Evolutionary conservation across 768 basidiomycete species (phyloP).

Genomic region (Boletellus ananas): DNA sequence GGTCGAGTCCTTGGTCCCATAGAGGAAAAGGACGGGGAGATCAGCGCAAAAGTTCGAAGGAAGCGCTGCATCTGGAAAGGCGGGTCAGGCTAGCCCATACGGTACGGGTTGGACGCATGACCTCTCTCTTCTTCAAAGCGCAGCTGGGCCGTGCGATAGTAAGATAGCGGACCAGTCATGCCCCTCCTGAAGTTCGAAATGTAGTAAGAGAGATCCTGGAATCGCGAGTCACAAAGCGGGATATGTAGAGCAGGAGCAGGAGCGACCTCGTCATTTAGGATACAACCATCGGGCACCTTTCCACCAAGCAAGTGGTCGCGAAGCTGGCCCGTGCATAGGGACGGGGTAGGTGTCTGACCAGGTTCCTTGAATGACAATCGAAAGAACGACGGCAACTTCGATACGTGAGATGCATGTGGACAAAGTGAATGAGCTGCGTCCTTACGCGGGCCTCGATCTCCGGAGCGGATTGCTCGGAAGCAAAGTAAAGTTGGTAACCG

Average conservation of each 20-base stretch:
- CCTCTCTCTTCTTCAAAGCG: conserved; percentile 66
- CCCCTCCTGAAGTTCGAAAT: conserved; percentile 40
- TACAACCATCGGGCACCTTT: conserved; percentile 5
- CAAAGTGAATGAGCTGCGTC: background rate
- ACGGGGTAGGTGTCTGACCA: background rate
- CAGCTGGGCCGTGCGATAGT: conserved; percentile 59
- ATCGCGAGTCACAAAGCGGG: conserved; percentile 4
- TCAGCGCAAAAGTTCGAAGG: conserved; percentile 40
- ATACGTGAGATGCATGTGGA: conserved; percentile 17
- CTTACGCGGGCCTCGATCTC: conserved; percentile 59
- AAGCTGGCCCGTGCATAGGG: conserved; percentile 4
- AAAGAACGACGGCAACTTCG: conserved; percentile 25
- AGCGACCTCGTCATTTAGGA: conserved; percentile 19
- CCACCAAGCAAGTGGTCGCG: conserved; percentile 6
- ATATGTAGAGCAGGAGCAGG: background rate
- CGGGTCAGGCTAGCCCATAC: background rate
- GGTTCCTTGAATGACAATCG: conserved; percentile 6
- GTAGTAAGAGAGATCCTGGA: conserved; percentile 57
- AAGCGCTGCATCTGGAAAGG: conserved; percentile 39
- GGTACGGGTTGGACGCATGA: conserved; percentile 1
- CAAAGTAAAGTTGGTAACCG: conserved; percentile 69
- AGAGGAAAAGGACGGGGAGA: conserved; percentile 59
- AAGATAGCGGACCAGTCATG: conserved; percentile 73
- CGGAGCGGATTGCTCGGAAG: conserved; percentile 44
- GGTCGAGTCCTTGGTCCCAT: conserved; percentile 54